phyloP scores from a whole-genome alignment of 805 yeast genomes.

The Saccharomycopsis fodiens region DNA sequence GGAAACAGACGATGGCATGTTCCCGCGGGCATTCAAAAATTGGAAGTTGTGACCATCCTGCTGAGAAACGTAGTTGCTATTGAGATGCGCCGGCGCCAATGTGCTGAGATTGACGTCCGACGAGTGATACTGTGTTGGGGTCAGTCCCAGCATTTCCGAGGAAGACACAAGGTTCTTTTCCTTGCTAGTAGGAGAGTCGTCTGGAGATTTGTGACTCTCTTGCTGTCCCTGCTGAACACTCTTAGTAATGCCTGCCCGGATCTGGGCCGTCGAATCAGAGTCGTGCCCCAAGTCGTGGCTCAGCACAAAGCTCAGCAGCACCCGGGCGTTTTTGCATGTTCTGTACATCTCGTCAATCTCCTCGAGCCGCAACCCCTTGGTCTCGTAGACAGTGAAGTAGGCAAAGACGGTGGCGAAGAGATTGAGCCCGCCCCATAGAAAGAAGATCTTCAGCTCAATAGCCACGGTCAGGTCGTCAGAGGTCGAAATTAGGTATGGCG shows the following conservation, averaged over 20 bases:
- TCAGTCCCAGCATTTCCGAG: neutral
- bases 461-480: constrained; percentile 48
- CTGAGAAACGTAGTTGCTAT: neutral
- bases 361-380: constrained; percentile 73
- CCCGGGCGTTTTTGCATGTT: constrained; percentile 35
- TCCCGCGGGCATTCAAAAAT: neutral
- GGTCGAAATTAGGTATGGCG: constrained; percentile 72
- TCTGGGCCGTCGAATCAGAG: neutral
- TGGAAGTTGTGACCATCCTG: constrained; percentile 10
- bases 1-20: constrained; percentile 4
- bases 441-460: constrained; percentile 65
- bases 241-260: constrained; percentile 1
- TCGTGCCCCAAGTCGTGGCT: neutral
- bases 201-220: neutral
- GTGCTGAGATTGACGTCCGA: neutral
- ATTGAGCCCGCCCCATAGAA: constrained; percentile 73
- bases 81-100: neutral
- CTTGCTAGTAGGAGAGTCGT: neutral
- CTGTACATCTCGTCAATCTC: constrained; percentile 72
- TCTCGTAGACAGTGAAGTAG: constrained; percentile 66
- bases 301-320: constrained; percentile 9
- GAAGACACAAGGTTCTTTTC: neutral
- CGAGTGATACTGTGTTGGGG: neutral
- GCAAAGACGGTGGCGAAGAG: constrained; percentile 51
- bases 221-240: neutral